These are phyloP conservation scores for Prunus mume DNA, from an alignment of 306 rosid genomes.

Conservation along the genomic window DNA sequence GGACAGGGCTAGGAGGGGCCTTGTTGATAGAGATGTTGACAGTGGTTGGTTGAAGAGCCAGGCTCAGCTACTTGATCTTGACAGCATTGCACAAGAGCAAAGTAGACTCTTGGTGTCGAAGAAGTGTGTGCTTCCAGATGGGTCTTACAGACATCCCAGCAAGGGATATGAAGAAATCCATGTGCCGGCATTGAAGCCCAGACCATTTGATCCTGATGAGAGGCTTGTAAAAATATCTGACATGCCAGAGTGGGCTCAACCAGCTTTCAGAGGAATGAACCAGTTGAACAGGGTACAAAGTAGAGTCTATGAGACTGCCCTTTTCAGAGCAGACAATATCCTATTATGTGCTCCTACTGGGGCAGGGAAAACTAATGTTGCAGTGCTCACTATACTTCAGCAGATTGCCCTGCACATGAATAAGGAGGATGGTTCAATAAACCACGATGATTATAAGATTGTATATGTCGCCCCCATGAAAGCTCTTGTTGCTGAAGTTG, in stretches of 20 bases:
- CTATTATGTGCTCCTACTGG: conserved; percentile 97
- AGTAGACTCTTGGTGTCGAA: conserved; percentile 69
- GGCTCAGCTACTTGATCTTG: conserved; percentile 83
- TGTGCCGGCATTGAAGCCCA: conserved; percentile 80
- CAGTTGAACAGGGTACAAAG: conserved; percentile 96
- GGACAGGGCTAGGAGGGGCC: conserved; percentile 65
- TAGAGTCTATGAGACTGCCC: conserved; percentile 82
- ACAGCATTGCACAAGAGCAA: conserved; percentile 69
- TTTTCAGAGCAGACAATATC: conserved; percentile 61
- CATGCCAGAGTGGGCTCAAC: conserved; percentile 94
- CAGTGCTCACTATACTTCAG: conserved; percentile 91
- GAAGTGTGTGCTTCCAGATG: conserved; percentile 75
- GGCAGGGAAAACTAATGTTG: conserved; percentile 99
- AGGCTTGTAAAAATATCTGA: conserved; percentile 63
- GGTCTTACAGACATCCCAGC: conserved; percentile 65
- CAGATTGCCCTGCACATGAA: conserved; percentile 76
- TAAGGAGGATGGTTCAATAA: conserved; percentile 71
- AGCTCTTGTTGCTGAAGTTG: conserved; percentile 98
- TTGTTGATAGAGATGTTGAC: conserved; percentile 68
- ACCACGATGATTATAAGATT: conserved; percentile 77
- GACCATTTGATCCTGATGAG: conserved; percentile 65
- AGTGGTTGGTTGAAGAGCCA: conserved; percentile 80
- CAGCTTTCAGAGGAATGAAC: conserved; percentile 87
- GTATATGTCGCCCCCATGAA: conserved; percentile 99
- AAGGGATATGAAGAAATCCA: conserved; percentile 93